Evolutionary conservation across 164 flowering plant species (phyloP).

Genomic region (Chimonanthus praecox): DNA sequence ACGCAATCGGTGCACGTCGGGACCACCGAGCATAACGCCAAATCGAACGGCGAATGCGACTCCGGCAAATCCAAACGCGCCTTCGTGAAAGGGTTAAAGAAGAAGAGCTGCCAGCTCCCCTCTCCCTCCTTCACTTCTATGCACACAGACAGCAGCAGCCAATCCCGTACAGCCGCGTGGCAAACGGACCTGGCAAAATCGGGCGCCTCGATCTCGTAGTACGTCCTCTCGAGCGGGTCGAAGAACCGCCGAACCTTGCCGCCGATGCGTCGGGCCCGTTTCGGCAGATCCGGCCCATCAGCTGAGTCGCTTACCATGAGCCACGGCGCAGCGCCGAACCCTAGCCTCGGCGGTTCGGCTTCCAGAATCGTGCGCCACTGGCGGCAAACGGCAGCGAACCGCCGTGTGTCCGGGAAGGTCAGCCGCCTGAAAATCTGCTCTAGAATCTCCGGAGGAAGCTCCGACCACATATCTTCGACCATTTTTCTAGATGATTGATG

Average conservation of each 20-base stretch:
- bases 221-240: not conserved
- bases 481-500: too few species aligned
- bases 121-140: not conserved
- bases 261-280: not conserved
- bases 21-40: not conserved
- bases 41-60: not conserved
- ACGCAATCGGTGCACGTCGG: not conserved
- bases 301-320: not conserved
- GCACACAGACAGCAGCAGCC: conserved; percentile 1
- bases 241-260: not conserved
- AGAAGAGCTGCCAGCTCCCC: not conserved
- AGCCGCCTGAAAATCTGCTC: not conserved
- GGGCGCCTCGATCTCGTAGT: not conserved
- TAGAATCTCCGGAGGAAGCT: not conserved
- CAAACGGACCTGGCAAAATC: not conserved
- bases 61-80: not conserved
- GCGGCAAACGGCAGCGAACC: not conserved
- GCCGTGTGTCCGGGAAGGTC: not conserved
- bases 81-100: not conserved
- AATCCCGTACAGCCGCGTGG: not conserved
- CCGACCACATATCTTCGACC: not conserved
- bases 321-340: not conserved
- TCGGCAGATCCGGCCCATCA: not conserved
- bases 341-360: not conserved
- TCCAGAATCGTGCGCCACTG: not conserved